Conservation (phyloP, 352 stramenopile genomes). For the Globisporangium paroecandrum region DNA sequence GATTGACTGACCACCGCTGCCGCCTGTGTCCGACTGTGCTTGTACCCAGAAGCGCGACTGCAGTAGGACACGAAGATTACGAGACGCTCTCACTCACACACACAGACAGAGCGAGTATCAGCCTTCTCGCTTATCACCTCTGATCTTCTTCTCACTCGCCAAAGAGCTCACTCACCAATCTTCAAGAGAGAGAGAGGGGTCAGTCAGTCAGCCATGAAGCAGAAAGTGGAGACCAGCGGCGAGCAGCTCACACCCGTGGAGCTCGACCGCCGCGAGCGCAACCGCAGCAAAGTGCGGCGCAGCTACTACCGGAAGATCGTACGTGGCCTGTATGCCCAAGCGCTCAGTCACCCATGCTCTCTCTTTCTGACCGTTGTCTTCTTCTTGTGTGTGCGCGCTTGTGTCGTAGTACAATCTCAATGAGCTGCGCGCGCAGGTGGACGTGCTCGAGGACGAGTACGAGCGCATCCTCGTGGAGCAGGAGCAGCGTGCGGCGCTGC, state of each 20-base stretch:
- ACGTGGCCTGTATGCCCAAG: constrained; percentile 9
- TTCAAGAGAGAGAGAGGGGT: not conserved
- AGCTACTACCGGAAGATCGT: constrained; percentile 61
- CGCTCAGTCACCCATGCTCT: not conserved
- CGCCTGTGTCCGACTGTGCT: not conserved
- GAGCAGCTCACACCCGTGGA: constrained; percentile 29
- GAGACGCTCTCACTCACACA: not conserved
- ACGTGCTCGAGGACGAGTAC: constrained; percentile 42
- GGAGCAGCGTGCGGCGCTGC: constrained; percentile 17
- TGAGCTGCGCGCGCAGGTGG: constrained; percentile 41
- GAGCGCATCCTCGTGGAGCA: constrained; percentile 33
- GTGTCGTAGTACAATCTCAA: constrained; percentile 36
- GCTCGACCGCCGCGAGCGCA: constrained; percentile 41
- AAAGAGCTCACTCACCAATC: not conserved
- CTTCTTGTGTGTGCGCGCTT: not conserved
- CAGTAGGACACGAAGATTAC: not conserved
- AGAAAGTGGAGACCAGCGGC: constrained; percentile 10
- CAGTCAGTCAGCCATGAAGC: constrained; percentile 1
- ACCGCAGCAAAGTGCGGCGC: constrained; percentile 48
- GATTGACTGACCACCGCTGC: not conserved
- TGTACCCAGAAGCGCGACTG: not conserved
- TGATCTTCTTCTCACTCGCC: not conserved
- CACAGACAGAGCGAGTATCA: not conserved
- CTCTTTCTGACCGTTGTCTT: not conserved
- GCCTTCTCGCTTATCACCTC: not conserved